A percentile compares a stretch with the other conserved stretches of the same genome.
These are phyloP conservation scores for Oehlia diaphana DNA, from an alignment of 192 early-diverging fungal species.

Conservation along the genomic window DNA sequence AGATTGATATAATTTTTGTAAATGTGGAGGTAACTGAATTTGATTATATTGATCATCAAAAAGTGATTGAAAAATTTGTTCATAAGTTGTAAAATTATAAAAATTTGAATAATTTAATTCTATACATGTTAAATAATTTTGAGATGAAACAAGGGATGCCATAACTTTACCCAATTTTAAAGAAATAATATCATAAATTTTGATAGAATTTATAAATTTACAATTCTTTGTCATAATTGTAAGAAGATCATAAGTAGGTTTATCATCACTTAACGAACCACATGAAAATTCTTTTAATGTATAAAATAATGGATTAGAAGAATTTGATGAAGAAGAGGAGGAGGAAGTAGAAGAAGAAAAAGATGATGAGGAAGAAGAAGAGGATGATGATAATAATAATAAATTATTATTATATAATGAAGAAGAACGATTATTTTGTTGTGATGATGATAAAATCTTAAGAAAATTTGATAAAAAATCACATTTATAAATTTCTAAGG, in stretches of 20 bases:
- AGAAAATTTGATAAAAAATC: background rate
- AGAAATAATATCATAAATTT: background rate
- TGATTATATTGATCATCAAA: background rate
- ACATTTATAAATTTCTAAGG: background rate
- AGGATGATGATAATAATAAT: background rate
- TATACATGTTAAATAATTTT: background rate
- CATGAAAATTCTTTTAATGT: background rate
- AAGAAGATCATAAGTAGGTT: background rate
- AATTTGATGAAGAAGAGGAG: background rate
- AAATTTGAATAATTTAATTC: background rate
- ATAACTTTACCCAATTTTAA: background rate
- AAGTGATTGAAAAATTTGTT: background rate
- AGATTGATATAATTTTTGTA: background rate
- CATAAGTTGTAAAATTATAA: background rate
- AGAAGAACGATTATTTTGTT: background rate
- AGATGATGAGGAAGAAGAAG: background rate
- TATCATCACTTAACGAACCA: background rate
- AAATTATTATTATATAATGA: no score
- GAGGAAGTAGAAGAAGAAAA: background rate
- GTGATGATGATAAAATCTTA: background rate
- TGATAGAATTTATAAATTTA: background rate
- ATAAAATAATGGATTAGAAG: background rate
- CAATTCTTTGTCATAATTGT: background rate
- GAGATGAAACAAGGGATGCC: background rate
- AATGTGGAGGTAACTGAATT: background rate